Conservation (phyloP, 2,329 filamentous ascomycete genomes). For the Alternaria gansuensis region DNA sequence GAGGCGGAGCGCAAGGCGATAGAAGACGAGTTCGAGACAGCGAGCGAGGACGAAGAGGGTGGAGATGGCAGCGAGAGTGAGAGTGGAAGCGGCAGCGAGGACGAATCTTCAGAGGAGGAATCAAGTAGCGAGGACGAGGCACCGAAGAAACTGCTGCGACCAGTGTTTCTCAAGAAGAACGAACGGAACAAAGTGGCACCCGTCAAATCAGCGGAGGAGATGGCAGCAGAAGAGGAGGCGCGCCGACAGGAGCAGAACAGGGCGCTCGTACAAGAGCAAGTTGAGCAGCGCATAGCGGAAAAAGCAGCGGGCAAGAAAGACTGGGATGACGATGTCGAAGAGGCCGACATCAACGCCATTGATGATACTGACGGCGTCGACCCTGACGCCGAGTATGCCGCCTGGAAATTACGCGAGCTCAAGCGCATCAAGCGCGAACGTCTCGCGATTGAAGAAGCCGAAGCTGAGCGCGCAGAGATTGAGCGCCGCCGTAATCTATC, state of each 20-base stretch:
- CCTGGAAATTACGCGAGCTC: conserved; percentile 93
- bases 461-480: conserved; percentile 86
- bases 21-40: conserved; percentile 69
- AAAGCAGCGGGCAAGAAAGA: conserved; percentile 79
- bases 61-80: conserved; percentile 31
- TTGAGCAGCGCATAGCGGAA: conserved; percentile 80
- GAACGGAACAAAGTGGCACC: conserved; percentile 60
- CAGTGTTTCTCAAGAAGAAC: conserved; percentile 72
- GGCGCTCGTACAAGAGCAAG: conserved; percentile 84
- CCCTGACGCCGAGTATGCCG: conserved; percentile 85
- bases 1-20: conserved; percentile 48
- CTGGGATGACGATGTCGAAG: conserved; percentile 76
- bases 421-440: conserved; percentile 87
- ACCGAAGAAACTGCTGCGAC: conserved; percentile 67
- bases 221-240: conserved; percentile 61
- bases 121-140: conserved; percentile 67
- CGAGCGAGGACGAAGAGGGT: conserved; percentile 52
- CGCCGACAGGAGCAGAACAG: conserved; percentile 76
- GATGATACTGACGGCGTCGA: conserved; percentile 90
- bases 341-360: conserved; percentile 76
- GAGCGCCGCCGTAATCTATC: conserved; percentile 88
- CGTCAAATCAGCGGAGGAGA: conserved; percentile 51
- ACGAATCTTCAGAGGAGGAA: conserved; percentile 59
- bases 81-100: conserved; percentile 36
- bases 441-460: conserved; percentile 81